phyloP scores from a whole-genome alignment of 169 alveolate genomes.

The Eimeria maxima region DNA sequence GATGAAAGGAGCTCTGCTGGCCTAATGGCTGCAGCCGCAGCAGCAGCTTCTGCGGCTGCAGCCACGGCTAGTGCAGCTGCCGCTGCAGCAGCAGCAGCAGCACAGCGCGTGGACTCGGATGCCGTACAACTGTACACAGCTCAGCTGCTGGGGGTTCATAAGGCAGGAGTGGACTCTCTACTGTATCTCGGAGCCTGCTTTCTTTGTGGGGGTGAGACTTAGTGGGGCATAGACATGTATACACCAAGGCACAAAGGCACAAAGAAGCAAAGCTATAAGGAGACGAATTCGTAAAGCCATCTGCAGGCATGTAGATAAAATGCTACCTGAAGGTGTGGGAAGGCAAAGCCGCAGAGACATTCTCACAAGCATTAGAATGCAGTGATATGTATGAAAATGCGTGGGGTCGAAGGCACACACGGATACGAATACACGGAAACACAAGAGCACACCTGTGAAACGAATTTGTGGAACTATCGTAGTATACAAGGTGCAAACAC shows the following conservation, averaged over 20 bases:
- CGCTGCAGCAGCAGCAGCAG: constrained; percentile 61
- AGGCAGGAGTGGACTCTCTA: constrained; percentile 62
- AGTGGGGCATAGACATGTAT: not conserved
- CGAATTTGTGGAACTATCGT: not conserved
- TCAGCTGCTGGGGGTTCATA: constrained; percentile 64
- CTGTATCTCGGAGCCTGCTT: constrained; percentile 49
- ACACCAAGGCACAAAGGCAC: not conserved
- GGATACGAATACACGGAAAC: not conserved
- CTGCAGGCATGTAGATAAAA: not conserved
- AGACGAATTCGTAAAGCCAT: not conserved
- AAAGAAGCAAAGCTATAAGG: not conserved
- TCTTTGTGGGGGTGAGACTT: constrained; percentile 53
- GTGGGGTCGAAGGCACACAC: not conserved
- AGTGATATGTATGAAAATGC: not conserved
- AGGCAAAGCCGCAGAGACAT: not conserved
- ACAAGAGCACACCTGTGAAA: not conserved
- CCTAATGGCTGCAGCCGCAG: constrained; percentile 67
- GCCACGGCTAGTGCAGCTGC: constrained; percentile 73
- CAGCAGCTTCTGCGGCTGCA: constrained; percentile 74
- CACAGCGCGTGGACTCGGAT: constrained; percentile 57
- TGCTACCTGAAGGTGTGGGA: not conserved
- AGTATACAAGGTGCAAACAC: not conserved
- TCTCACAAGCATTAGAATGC: not conserved
- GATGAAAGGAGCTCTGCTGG: constrained; percentile 18
- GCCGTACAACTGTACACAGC: constrained; percentile 68